These are phyloP conservation scores for Starmerella tilneyi DNA, from an alignment of 805 yeast species.

Conservation along the genomic window DNA sequence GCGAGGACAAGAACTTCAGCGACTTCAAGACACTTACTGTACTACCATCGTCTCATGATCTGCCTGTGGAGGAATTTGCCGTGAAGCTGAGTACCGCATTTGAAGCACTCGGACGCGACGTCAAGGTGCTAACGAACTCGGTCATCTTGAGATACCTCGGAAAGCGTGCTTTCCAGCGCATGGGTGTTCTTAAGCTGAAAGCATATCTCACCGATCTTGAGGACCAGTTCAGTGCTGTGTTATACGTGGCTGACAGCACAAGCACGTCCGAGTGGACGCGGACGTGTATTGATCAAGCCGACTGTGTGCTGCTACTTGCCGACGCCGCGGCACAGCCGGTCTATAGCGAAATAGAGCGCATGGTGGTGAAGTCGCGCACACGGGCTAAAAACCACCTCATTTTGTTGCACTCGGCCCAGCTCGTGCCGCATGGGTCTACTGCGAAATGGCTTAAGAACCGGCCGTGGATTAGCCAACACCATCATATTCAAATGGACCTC, in stretches of 20 bases:
- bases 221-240: constrained; percentile 76
- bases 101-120: constrained; percentile 58
- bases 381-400: constrained; percentile 83
- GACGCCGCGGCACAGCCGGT: constrained; percentile 65
- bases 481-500: constrained; percentile 68
- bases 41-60: constrained; percentile 63
- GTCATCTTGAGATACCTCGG: constrained; percentile 73
- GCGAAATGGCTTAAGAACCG: constrained; percentile 74
- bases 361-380: constrained; percentile 63
- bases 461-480: constrained; percentile 87
- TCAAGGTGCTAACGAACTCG: constrained; percentile 73
- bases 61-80: constrained; percentile 86
- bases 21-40: constrained; percentile 74
- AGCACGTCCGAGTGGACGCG: constrained; percentile 79
- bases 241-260: constrained; percentile 74
- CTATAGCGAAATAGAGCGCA: constrained; percentile 76
- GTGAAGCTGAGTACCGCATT: constrained; percentile 60
- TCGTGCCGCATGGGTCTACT: constrained; percentile 77
- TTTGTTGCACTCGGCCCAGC: constrained; percentile 69
- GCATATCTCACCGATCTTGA: constrained; percentile 88
- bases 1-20: constrained; percentile 27
- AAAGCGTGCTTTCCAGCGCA: constrained; percentile 80
- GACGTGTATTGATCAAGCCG: constrained; percentile 90
- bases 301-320: constrained; percentile 80
- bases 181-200: constrained; percentile 73